Conservation (phyloP, 306 rosid genomes). For the Gillenia trifoliata region DNA sequence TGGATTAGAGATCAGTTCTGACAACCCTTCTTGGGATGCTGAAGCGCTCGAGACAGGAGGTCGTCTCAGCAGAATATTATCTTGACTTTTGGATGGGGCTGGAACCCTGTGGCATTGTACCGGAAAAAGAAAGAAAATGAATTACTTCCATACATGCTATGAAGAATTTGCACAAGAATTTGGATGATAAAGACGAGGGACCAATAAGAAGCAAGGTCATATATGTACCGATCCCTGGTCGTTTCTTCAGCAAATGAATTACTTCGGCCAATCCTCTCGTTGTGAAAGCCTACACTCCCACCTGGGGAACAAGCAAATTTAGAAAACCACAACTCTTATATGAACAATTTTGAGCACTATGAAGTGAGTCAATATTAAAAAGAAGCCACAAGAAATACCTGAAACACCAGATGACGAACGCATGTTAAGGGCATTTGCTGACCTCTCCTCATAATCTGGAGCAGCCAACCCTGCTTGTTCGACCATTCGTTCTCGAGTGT, state of each 20-base stretch:
- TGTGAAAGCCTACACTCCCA: constrained; percentile 32
- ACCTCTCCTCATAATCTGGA: constrained; percentile 31
- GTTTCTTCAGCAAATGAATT: constrained; percentile 38
- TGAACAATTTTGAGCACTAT: neutral
- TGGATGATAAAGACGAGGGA: constrained; percentile 4
- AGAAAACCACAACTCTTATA: neutral
- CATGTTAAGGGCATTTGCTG: constrained; percentile 29
- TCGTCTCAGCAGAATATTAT: constrained; percentile 41
- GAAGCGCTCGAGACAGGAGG: constrained; percentile 40
- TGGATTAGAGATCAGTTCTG: constrained; percentile 35
- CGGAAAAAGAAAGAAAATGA: neutral
- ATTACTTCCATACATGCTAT: neutral
- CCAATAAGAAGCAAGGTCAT: neutral
- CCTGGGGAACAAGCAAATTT: constrained; percentile 3
- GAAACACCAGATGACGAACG: constrained; percentile 33
- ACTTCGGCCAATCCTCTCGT: constrained; percentile 25
- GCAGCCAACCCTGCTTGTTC: constrained; percentile 35
- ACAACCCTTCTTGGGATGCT: constrained; percentile 46
- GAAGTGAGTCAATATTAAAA: neutral
- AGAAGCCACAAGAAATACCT: constrained; percentile 17
- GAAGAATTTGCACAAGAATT: neutral
- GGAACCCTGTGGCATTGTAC: constrained; percentile 26
- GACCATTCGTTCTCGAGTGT: constrained; percentile 34
- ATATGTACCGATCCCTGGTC: constrained; percentile 35
- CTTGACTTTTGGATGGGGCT: constrained; percentile 34